phyloP scores from a whole-genome alignment of 768 basidiomycete species.

The Scleroderma citrinum region DNA sequence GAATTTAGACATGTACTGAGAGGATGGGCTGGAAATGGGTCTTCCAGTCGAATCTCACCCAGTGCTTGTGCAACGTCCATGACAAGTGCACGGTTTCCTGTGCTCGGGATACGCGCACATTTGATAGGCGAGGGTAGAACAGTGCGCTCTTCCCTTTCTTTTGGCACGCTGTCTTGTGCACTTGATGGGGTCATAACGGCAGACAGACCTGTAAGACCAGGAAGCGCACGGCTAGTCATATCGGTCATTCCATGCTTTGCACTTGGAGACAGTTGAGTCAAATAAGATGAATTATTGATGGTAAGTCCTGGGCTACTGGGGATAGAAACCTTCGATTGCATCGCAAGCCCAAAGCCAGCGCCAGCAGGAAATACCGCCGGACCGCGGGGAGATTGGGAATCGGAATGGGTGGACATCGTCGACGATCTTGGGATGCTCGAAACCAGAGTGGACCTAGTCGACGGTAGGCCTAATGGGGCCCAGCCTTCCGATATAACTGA shows the following conservation, averaged over 20 bases:
- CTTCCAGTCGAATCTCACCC: conserved; percentile 26
- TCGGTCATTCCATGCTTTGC: conserved; percentile 13
- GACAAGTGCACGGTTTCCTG: conserved; percentile 62
- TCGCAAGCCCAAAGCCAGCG: no score
- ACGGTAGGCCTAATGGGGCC: no score
- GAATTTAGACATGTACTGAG: neutral
- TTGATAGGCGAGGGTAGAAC: conserved; percentile 32
- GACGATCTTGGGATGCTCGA: no score
- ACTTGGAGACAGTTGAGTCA: conserved; percentile 3
- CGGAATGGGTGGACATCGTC: no score
- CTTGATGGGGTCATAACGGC: neutral
- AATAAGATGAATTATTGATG: conserved; percentile 15
- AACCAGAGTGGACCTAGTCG: no score
- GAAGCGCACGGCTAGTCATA: conserved; percentile 37
- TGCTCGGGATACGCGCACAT: conserved; percentile 56
- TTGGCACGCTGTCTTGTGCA: conserved; percentile 6
- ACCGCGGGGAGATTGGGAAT: no score
- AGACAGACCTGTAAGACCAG: conserved; percentile 28
- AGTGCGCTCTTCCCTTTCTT: conserved; percentile 17
- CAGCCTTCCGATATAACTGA: neutral
- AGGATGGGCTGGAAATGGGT: conserved; percentile 6
- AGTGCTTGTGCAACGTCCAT: conserved; percentile 76
- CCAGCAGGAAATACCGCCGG: no score
- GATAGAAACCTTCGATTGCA: no score
- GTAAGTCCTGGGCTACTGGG: conserved; percentile 12